Evolutionary conservation across 208 protist genomes (phyloP).

Genomic region (Herpetomonas samuelpessoai): DNA sequence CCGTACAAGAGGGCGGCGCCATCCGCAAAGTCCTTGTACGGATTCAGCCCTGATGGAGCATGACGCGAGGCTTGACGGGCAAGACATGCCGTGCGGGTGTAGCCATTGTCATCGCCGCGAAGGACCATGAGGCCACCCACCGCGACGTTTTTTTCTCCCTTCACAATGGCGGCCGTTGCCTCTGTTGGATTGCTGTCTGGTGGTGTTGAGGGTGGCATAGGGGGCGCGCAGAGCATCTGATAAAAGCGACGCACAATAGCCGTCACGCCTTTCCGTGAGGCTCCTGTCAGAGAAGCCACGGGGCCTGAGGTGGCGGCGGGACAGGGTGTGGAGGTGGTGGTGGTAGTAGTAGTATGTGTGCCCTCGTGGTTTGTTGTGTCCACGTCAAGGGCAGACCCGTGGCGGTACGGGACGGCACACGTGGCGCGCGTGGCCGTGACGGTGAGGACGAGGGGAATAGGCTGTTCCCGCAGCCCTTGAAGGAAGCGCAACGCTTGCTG

Average conservation of each 20-base stretch:
- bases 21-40: background rate
- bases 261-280: background rate
- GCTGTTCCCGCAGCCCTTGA: background rate
- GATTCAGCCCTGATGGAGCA: background rate
- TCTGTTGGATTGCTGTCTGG: too few relatives aligned
- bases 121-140: conserved; percentile 21
- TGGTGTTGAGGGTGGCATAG: too few relatives aligned
- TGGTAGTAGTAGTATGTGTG: too few relatives aligned
- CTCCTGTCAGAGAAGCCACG: background rate
- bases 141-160: background rate
- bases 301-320: too few relatives aligned
- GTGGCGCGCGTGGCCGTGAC: conserved; percentile 18
- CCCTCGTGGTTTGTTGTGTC: too few relatives aligned
- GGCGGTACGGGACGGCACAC: too few relatives aligned
- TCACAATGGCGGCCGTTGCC: background rate
- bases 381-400: too few relatives aligned
- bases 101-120: conserved; percentile 26
- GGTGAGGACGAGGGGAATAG: conserved; percentile 20
- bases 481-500: conserved; percentile 15
- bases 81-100: conserved; percentile 9
- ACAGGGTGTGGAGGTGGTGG: too few relatives aligned
- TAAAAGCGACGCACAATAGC: background rate
- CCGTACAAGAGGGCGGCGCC: background rate
- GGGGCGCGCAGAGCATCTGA: too few relatives aligned
- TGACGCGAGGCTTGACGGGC: background rate